Evolutionary conservation across 2,329 filamentous ascomycete species (phyloP), one percentile per base, ranked within the genome.

Genomic region (Xylaria digitata): DNA sequence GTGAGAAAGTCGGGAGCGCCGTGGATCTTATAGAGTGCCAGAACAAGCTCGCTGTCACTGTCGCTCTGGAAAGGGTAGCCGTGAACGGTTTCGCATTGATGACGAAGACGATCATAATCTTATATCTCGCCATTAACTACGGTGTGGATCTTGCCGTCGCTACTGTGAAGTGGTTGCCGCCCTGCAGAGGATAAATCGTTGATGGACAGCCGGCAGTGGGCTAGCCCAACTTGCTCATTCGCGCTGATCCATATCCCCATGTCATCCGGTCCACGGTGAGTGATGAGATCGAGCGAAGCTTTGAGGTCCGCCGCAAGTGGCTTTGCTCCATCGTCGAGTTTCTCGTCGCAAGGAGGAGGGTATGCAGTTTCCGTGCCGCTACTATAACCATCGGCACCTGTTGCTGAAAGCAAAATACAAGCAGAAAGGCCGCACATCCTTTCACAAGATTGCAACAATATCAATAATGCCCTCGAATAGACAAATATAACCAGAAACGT

Each of bases 41-140:
- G 73, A 15, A 84, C 80, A 26, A 85, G 78, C 67, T 86, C 84
- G 34, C 79, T 81, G 67, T 86, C 84, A 50, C 79, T 81, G 34
- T 76, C 74, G 37, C 82, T 78, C 43, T 77, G 75, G 75, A 86
- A 85, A 1, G 73, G 63, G 71, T 84, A 83, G 2, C 71, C 67
- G 40, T 76, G 77, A 8, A 77, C 68, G 1, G 72, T 69, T 23
- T 73, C 64, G 32, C 82, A 72, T 30, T 80, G 73, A 6, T 68
- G 70, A 23, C 82, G 77, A n/a, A 83, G 78, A 19, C 73, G 71
- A 34, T 84, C 81, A 60, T 82, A 78, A 67, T 83, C 82, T 71
- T 61, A 65, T 4, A 65, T 43, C 34, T 65, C 63, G 21, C 63
- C 63, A 30, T 65, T 65, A 32, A 65, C 46, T 17, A 60, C 63